These are phyloP conservation scores for Irpex sp. DNA, from an alignment of 1,284 basidiomycete genomes.

Conservation along the genomic window DNA sequence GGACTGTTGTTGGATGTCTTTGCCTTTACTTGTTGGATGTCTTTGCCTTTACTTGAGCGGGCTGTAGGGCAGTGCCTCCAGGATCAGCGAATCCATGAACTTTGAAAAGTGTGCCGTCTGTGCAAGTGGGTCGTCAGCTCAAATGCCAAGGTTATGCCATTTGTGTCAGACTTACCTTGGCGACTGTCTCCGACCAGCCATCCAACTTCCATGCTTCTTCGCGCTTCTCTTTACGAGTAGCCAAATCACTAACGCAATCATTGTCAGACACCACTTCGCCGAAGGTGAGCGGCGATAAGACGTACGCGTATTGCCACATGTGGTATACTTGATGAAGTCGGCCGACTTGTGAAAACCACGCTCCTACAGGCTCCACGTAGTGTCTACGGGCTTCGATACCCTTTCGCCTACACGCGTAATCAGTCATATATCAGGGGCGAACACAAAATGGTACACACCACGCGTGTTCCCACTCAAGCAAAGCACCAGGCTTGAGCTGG, in stretches of 20 bases:
- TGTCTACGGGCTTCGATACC: constrained; percentile 87
- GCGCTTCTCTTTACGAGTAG: constrained; percentile 76
- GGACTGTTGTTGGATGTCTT: not conserved
- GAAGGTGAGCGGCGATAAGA: constrained; percentile 17
- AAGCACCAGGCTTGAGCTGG: constrained; percentile 76
- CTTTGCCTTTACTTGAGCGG: constrained; percentile 58
- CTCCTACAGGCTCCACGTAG: constrained; percentile 84
- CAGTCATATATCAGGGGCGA: not conserved
- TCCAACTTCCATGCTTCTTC: constrained; percentile 91
- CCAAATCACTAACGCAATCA: constrained; percentile 54
- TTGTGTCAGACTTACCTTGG: constrained; percentile 56
- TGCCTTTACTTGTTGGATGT: constrained; percentile 41
- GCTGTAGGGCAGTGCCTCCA: constrained; percentile 73
- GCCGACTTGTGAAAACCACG: constrained; percentile 93
- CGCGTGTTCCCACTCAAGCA: constrained; percentile 90
- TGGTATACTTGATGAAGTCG: constrained; percentile 89
- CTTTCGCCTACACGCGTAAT: constrained; percentile 52
- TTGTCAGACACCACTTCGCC: constrained; percentile 7
- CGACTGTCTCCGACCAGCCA: constrained; percentile 92
- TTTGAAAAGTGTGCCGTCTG: constrained; percentile 78
- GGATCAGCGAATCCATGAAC: constrained; percentile 75
- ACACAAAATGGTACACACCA: constrained; percentile 53
- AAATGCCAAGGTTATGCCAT: not conserved
- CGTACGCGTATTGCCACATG: constrained; percentile 91
- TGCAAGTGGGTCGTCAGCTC: not conserved